These are phyloP conservation scores for Schizonepeta tenuifolia DNA, from an alignment of 257 asterid genomes.

Conservation along the genomic window DNA sequence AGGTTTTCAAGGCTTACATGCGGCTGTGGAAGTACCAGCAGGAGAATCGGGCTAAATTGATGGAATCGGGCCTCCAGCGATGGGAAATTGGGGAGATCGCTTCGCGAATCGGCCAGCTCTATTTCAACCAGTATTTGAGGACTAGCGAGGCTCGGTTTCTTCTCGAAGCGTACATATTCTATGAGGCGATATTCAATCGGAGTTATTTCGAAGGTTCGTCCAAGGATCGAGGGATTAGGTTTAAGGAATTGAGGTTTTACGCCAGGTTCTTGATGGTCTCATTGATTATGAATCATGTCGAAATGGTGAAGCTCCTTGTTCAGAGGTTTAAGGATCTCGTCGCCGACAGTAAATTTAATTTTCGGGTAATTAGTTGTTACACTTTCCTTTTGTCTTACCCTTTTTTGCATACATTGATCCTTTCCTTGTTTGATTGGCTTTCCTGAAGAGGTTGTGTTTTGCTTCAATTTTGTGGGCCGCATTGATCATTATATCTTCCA, in stretches of 20 bases:
- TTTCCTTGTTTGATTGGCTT: slow-evolving; percentile 13
- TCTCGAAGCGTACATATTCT: slow-evolving; percentile 84
- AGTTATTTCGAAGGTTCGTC: slow-evolving; percentile 80
- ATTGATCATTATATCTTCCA: not conserved
- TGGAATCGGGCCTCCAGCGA: slow-evolving; percentile 78
- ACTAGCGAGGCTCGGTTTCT: slow-evolving; percentile 92
- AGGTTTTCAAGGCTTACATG: slow-evolving; percentile 87
- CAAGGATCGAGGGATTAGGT: slow-evolving; percentile 80
- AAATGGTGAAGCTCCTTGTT: slow-evolving; percentile 75
- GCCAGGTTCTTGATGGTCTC: slow-evolving; percentile 94
- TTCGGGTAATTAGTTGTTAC: slow-evolving; percentile 59
- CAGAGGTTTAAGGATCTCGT: slow-evolving; percentile 82
- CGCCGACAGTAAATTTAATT: slow-evolving; percentile 71
- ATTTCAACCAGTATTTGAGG: slow-evolving; percentile 86
- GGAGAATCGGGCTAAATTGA: slow-evolving; percentile 72
- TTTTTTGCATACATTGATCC: not conserved
- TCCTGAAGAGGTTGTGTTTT: slow-evolving; percentile 5
- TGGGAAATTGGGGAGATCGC: slow-evolving; percentile 99
- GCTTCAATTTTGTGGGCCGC: not conserved
- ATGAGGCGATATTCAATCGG: slow-evolving; percentile 86
- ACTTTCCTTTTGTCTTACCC: not conserved
- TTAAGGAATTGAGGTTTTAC: slow-evolving; percentile 91
- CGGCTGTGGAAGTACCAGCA: slow-evolving; percentile 92
- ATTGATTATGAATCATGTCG: slow-evolving; percentile 68
- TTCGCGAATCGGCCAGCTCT: slow-evolving; percentile 94